Evolutionary conservation across 2,329 filamentous ascomycete genomes (phyloP), one percentile per base, ranked within the genome.

Genomic region (Zymoseptoria crescenta): DNA sequence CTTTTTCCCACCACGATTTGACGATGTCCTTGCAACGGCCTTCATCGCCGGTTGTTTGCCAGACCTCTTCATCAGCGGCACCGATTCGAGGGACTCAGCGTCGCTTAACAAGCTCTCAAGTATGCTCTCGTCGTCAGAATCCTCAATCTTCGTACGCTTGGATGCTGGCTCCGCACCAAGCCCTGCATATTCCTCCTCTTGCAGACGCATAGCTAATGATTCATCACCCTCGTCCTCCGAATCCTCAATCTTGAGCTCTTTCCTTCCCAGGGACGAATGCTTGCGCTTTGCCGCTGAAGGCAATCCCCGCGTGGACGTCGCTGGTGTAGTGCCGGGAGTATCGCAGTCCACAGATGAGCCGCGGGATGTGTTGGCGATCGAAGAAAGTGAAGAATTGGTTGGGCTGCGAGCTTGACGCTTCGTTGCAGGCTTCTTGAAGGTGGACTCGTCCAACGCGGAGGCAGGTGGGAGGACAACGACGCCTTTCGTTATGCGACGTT

Each of bases 311-410:
- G 76, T 63, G 8, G 77, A 77, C 24, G 76, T 74, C 21, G 75
- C 77, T 3, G 83, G 84, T 8, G 84, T 86, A 19, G 86, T 88
- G 45, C 77, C 81, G 4, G 85, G 84, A 3, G 86, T 88, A 59
- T 83, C 84, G 66, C 80, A 81, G 19, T 78, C 81, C 45, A 76
- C 75, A 9, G 75, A 80, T 5, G 75, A 74, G 56, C 77, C 76
- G 56, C 76, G 64, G 8, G 68, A 65, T 45, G 62, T 67, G 53
- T 64, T 65, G 19, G 61, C 61, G 24, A 62, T 52, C 4, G 69
- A 68, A 3, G 65, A 65, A 9, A 63, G 56, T 10, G 59, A 62
- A 13, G 64, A 66, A 24, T 66, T 61, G 29, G 59, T 63, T 9
- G 66, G 61, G 28, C 64, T 65, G 53, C 61, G 63, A 45, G 59